A percentile compares a stretch with the other conserved stretches of the same genome.
Evolutionary conservation across 441 rosid genomes (phyloP).

Genomic region (Syzygium malaccense): DNA sequence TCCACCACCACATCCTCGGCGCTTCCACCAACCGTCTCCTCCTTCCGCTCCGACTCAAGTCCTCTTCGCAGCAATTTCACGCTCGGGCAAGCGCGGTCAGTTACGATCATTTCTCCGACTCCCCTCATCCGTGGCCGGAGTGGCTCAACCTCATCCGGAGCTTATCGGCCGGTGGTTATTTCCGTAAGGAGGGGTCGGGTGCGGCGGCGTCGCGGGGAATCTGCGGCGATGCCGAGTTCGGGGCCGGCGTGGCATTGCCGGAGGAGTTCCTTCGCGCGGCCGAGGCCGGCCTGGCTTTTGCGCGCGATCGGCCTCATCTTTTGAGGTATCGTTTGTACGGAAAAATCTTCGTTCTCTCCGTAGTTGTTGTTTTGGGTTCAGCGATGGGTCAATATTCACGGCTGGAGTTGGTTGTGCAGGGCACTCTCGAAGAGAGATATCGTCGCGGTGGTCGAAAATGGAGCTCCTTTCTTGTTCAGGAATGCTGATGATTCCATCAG

Average conservation of each 20-base stretch:
- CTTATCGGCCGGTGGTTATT: constrained; percentile 45
- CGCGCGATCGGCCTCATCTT: constrained; percentile 46
- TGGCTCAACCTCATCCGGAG: constrained; percentile 35
- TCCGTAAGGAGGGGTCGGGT: constrained; percentile 5
- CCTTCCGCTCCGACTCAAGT: neutral
- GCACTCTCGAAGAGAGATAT: constrained; percentile 58
- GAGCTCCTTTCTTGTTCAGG: constrained; percentile 51
- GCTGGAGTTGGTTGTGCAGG: constrained; percentile 19
- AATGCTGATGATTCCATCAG: constrained; percentile 41
- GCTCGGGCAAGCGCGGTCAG: constrained; percentile 15
- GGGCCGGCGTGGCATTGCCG: constrained; percentile 21
- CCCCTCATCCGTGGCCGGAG: constrained; percentile 41
- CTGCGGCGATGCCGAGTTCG: constrained; percentile 20
- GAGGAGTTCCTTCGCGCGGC: constrained; percentile 44
- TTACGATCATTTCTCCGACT: constrained; percentile 1
- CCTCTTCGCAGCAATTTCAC: constrained; percentile 22
- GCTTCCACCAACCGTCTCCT: constrained; percentile 8
- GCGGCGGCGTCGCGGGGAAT: neutral
- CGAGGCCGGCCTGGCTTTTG: constrained; percentile 59
- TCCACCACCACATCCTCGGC: constrained; percentile 2
- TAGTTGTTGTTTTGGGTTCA: neutral
- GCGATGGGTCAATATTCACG: neutral
- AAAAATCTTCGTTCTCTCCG: neutral
- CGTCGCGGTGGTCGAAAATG: constrained; percentile 51
- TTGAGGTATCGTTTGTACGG: constrained; percentile 32